These are phyloP conservation scores for Aspergillus neotritici DNA, from an alignment of 2,329 filamentous ascomycete genomes.

Conservation along the genomic window DNA sequence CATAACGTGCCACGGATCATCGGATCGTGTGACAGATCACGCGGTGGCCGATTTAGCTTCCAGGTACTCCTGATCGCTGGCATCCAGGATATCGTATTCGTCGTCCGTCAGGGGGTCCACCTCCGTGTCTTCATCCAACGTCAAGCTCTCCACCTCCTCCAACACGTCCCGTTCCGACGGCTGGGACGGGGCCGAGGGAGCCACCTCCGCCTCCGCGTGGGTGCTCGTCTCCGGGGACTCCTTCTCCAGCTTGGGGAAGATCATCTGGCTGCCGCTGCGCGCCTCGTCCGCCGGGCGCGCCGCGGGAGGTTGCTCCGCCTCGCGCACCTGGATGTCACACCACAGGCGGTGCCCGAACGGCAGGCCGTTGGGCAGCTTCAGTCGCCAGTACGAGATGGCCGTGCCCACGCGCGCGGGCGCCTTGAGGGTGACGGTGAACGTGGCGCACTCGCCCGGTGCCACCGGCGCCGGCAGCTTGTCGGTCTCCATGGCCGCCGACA, in stretches of 20 bases:
- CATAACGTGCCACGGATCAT: too few species aligned
- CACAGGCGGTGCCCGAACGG: slow-evolving; percentile 91
- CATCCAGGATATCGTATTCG: slow-evolving; percentile 95
- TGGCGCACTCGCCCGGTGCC: slow-evolving; percentile 65
- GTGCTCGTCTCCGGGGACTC: slow-evolving; percentile 79
- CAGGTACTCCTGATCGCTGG: slow-evolving; percentile 79
- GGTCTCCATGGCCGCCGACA: slow-evolving; percentile 75
- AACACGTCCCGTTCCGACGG: slow-evolving; percentile 46
- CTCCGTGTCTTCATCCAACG: slow-evolving; percentile 45
- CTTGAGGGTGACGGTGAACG: slow-evolving; percentile 80
- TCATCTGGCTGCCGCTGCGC: slow-evolving; percentile 64
- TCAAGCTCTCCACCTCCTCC: slow-evolving; percentile 55
- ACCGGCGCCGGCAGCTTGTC: slow-evolving; percentile 67
- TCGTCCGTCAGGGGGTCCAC: slow-evolving; percentile 91
- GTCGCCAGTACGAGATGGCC: slow-evolving; percentile 91
- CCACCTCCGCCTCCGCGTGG: slow-evolving; percentile 49
- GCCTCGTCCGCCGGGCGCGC: slow-evolving; percentile 16
- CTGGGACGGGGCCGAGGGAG: slow-evolving; percentile 32
- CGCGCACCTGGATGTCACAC: slow-evolving; percentile 75
- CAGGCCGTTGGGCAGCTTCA: slow-evolving; percentile 72
- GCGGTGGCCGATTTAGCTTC: slow-evolving; percentile 36
- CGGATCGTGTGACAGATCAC: slow-evolving; percentile 4
- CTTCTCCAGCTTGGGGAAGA: slow-evolving; percentile 94
- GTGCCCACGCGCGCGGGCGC: slow-evolving; percentile 71
- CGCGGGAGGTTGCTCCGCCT: slow-evolving; percentile 11